phyloP scores from a whole-genome alignment of 768 basidiomycete genomes.

The Leccinum disarticulatum region DNA sequence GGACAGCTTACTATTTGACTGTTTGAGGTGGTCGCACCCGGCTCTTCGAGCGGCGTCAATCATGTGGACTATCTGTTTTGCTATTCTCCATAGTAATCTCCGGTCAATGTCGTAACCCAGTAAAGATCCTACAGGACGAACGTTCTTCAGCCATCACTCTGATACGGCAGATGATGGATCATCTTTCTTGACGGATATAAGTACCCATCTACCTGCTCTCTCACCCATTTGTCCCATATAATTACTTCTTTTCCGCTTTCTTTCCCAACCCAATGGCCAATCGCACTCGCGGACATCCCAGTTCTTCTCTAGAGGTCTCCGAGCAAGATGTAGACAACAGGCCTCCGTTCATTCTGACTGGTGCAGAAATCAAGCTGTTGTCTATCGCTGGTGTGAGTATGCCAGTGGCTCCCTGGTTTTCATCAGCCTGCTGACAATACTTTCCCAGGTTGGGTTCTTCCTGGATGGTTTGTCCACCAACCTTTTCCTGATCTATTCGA shows the following conservation, averaged over 20 bases:
- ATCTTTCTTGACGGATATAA: conserved; percentile 6
- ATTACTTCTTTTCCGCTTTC: background rate
- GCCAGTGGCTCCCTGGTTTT: background rate
- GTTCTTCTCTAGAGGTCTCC: conserved; percentile 26
- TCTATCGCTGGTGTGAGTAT: conserved; percentile 57
- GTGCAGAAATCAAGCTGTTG: conserved; percentile 57
- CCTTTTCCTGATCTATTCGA: background rate
- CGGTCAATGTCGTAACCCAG: conserved; percentile 1
- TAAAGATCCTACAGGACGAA: background rate
- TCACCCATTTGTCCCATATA: background rate
- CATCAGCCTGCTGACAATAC: background rate
- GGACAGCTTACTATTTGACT: background rate
- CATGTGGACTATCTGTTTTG: background rate
- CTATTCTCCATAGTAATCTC: conserved; percentile 9
- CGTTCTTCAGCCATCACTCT: conserved; percentile 11
- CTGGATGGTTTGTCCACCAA: conserved; percentile 53
- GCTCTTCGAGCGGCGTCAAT: background rate
- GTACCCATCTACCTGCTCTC: background rate
- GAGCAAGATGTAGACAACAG: conserved; percentile 30
- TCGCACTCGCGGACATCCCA: background rate
- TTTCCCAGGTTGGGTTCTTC: conserved; percentile 62
- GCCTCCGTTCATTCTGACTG: conserved; percentile 41
- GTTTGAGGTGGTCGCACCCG: background rate
- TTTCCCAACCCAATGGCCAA: conserved; percentile 13
- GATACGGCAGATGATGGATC: background rate